Evolutionary conservation across 495 filamentous ascomycete genomes (phyloP).

Genomic region (Xylaria grammica): DNA sequence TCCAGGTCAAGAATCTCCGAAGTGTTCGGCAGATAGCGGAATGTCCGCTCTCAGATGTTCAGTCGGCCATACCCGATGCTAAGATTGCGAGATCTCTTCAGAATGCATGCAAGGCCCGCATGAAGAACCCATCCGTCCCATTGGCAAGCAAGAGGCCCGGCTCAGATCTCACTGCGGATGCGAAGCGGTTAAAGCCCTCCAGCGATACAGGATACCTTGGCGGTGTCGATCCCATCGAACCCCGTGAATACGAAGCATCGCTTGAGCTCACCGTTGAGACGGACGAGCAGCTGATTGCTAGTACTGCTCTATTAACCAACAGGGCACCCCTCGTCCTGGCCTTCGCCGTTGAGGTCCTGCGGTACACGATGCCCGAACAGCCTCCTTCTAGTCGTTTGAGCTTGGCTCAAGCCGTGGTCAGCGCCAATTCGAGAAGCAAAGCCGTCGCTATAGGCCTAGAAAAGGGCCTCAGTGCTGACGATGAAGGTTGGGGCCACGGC

Average conservation of each 20-base stretch:
- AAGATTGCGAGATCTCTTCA: slow-evolving; percentile 71
- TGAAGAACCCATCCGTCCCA: slow-evolving; percentile 45
- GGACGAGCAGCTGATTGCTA: slow-evolving; percentile 64
- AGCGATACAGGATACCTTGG: slow-evolving; percentile 36
- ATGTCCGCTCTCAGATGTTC: slow-evolving; percentile 56
- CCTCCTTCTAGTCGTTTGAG: slow-evolving; percentile 81
- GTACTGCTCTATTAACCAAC: slow-evolving; percentile 71
- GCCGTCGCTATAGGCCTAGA: slow-evolving; percentile 76
- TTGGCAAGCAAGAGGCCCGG: slow-evolving; percentile 46
- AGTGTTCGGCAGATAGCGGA: slow-evolving; percentile 69
- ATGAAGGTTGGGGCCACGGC: slow-evolving; percentile 75
- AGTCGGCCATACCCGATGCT: slow-evolving; percentile 67
- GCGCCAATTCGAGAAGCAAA: slow-evolving; percentile 75
- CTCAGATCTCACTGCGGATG: slow-evolving; percentile 27
- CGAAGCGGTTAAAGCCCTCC: slow-evolving; percentile 52
- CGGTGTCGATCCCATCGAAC: slow-evolving; percentile 51
- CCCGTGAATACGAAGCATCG: slow-evolving; percentile 67
- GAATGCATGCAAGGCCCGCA: slow-evolving; percentile 69
- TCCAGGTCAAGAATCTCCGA: slow-evolving; percentile 65
- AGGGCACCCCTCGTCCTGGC: slow-evolving; percentile 81
- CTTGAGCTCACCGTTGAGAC: slow-evolving; percentile 63
- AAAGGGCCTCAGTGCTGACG: slow-evolving; percentile 66
- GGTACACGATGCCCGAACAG: slow-evolving; percentile 82
- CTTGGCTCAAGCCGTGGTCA: slow-evolving; percentile 78
- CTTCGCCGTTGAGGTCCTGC: slow-evolving; percentile 74